Evolutionary conservation across 2,329 filamentous ascomycete genomes (phyloP), one percentile per base, ranked within the genome.

Genomic region (Ophiostoma sp.): DNA sequence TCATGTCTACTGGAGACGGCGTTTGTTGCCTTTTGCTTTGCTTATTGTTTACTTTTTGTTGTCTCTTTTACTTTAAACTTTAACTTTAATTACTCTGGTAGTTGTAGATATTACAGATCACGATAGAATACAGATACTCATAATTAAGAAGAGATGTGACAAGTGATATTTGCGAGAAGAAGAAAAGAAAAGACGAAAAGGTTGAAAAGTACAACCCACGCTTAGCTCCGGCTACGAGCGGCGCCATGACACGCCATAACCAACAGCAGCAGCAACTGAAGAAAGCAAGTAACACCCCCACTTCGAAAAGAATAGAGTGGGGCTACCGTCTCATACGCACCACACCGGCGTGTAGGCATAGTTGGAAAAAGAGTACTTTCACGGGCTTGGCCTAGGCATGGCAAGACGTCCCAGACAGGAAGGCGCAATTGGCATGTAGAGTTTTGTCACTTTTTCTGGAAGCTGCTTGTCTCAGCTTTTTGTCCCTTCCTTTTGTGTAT

Each of bases 161-260:
- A 31, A 20, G 44, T 60, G 10, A 57, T 15, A 57, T 10, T 15
- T 27, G 39, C 15, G 2, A 20, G n/a, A 23, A 20, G n/a, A 23
- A 52, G 48, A 52, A n/a, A 20, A 52, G 17, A 4, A 23, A 10
- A n/a, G 20, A n/a, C 44, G 13, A 52, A 23, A 52, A 52, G 3
- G 27, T 31, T 31, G n/a, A 31, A 31, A 31, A 31, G 27, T 7
- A 23, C 44, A 8, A n/a, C 48, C 15, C 5, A 31, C 62, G 62
- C 62, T 65, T 65, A 65, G 20, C 35, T 27, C 35, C 62, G 62
- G 62, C 13, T 65, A 41, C 35, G 36, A 39, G 62, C 62, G 62
- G 44, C 20, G 44, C 52, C 52, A 57, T 23, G 23, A 27, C 52
- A 57, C 52, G 52, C 52, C 52, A 57, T 17, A 23, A 57, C 11